phyloP scores from a whole-genome alignment of 2,329 filamentous ascomycete genomes.

The Aspergillus neotritici region DNA sequence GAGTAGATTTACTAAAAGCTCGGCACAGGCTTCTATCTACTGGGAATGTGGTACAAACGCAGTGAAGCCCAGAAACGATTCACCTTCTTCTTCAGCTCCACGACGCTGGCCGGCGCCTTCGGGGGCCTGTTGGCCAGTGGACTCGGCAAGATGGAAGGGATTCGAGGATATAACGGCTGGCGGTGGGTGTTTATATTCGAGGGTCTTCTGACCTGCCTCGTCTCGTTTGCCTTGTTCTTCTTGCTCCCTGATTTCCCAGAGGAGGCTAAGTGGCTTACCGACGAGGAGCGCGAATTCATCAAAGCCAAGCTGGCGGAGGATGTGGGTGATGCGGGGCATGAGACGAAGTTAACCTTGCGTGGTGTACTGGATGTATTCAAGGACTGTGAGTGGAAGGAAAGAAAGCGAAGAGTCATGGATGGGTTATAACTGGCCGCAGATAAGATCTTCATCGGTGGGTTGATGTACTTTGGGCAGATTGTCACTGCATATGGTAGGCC shows the following conservation, averaged over 20 bases:
- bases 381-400: slow-evolving; percentile 46
- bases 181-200: slow-evolving; percentile 55
- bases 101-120: slow-evolving; percentile 57
- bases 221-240: slow-evolving; percentile 58
- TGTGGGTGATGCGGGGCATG: slow-evolving; percentile 60
- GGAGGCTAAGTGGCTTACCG: slow-evolving; percentile 64
- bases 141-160: slow-evolving; percentile 54
- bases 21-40: slow-evolving; percentile 50
- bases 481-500: slow-evolving; percentile 62
- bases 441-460: slow-evolving; percentile 65
- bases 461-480: slow-evolving; percentile 78
- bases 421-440: slow-evolving; percentile 24
- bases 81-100: slow-evolving; percentile 83
- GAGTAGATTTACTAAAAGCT: not conserved
- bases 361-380: slow-evolving; percentile 62
- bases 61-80: slow-evolving; percentile 86
- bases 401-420: not conserved
- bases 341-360: slow-evolving; percentile 54
- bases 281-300: slow-evolving; percentile 64
- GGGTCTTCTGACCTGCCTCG: slow-evolving; percentile 57
- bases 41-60: slow-evolving; percentile 79
- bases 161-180: slow-evolving; percentile 53
- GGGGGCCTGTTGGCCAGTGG: slow-evolving; percentile 57
- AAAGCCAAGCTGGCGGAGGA: slow-evolving; percentile 62
- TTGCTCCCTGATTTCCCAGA: slow-evolving; percentile 69